Evolutionary conservation across 176 grass and related monocot genomes (phyloP).

Genomic region (Musa troglodytarum): DNA sequence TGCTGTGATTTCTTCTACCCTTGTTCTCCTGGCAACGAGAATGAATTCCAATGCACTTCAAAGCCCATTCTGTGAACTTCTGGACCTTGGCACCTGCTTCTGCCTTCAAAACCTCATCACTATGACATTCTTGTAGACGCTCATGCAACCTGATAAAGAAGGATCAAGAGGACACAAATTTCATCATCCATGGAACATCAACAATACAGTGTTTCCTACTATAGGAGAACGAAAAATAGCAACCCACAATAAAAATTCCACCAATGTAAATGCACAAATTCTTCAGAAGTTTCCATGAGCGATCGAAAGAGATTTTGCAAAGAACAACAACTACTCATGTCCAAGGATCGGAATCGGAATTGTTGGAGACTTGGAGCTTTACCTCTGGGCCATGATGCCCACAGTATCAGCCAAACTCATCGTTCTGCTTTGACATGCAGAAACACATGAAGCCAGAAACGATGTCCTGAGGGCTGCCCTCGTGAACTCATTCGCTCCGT

Average conservation of each 20-base stretch:
- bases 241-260: background rate
- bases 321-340: background rate
- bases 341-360: too few species aligned
- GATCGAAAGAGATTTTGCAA: background rate
- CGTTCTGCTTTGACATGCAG: conserved; percentile 59
- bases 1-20: conserved; percentile 50
- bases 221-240: background rate
- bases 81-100: conserved; percentile 83
- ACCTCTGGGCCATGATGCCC: conserved; percentile 92
- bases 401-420: conserved; percentile 72
- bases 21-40: conserved; percentile 40
- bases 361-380: too few species aligned
- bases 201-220: background rate
- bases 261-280: background rate
- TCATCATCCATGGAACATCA: background rate
- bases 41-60: conserved; percentile 76
- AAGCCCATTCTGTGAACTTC: conserved; percentile 96
- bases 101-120: conserved; percentile 80
- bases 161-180: conserved; percentile 11
- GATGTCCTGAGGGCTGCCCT: conserved; percentile 75
- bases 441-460: conserved; percentile 87
- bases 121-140: conserved; percentile 84
- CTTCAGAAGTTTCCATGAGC: background rate
- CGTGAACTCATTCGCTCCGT: conserved; percentile 74
- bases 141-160: conserved; percentile 56